Percentiles rank a stretch among this genome's conserved stretches.
Conservation (phyloP, 1,284 basidiomycete species). For the Ganoderma sinense region DNA sequence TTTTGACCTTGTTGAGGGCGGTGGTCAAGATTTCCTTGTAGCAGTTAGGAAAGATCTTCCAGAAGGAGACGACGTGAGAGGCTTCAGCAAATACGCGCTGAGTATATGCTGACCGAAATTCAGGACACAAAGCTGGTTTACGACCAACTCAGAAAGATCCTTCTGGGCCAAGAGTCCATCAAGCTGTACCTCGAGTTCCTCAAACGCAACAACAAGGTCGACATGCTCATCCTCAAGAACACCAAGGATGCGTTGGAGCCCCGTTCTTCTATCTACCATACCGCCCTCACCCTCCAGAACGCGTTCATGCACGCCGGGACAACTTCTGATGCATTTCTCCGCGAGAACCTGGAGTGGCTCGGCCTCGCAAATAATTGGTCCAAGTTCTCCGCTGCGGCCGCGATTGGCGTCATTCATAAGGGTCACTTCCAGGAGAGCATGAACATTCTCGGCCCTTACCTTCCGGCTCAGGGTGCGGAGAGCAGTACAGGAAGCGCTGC, state of each 20-base stretch:
- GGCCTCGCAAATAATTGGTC: slow-evolving; percentile 95
- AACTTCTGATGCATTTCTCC: slow-evolving; percentile 90
- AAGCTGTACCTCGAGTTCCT: slow-evolving; percentile 95
- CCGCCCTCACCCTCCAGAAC: slow-evolving; percentile 93
- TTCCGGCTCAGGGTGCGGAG: slow-evolving; percentile 78
- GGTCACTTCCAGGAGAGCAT: slow-evolving; percentile 94
- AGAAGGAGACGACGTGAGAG: slow-evolving; percentile 66
- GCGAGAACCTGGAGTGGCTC: slow-evolving; percentile 96
- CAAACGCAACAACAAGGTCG: slow-evolving; percentile 91
- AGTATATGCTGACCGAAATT: slow-evolving; percentile 23
- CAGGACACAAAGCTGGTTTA: slow-evolving; percentile 69
- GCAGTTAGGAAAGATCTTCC: slow-evolving; percentile 71
- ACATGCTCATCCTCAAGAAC: slow-evolving; percentile 89
- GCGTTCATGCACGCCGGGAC: slow-evolving; percentile 97
- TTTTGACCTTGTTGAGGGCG: slow-evolving; percentile 93
- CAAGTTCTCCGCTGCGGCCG: slow-evolving; percentile 95
- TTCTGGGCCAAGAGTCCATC: slow-evolving; percentile 90
- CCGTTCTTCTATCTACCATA: slow-evolving; percentile 95
- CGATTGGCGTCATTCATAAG: slow-evolving; percentile 95
- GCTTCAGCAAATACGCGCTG: background rate
- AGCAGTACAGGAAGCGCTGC: slow-evolving; percentile 77
- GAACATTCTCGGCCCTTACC: slow-evolving; percentile 92
- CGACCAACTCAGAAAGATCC: slow-evolving; percentile 80
- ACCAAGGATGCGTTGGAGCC: slow-evolving; percentile 96
- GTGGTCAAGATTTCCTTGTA: slow-evolving; percentile 91